These are phyloP conservation scores for Pharnaceum exiguum DNA, from an alignment of 148 eudicot genomes.

Conservation along the genomic window DNA sequence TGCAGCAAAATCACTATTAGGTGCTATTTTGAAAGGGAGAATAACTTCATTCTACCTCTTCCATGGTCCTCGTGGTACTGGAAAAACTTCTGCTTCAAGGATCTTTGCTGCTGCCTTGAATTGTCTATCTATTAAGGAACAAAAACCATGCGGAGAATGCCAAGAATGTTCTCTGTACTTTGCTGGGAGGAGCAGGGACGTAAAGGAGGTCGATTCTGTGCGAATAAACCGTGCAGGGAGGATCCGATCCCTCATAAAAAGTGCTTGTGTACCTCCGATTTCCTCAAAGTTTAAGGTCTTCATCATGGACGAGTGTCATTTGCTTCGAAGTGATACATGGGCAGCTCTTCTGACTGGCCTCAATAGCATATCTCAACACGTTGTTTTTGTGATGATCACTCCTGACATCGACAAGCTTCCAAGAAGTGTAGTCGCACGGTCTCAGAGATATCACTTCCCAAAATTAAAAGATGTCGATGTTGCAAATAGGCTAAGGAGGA, in stretches of 20 bases:
- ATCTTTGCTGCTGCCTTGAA: constrained; percentile 93
- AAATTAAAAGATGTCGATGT: constrained; percentile 69
- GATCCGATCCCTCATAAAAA: constrained; percentile 55
- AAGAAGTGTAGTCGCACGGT: constrained; percentile 49
- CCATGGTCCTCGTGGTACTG: constrained; percentile 92
- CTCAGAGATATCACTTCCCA: constrained; percentile 64
- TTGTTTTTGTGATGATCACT: constrained; percentile 72
- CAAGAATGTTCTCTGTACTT: constrained; percentile 70
- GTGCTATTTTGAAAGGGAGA: constrained; percentile 56
- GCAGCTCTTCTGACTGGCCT: constrained; percentile 49
- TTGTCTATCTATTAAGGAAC: constrained; percentile 54
- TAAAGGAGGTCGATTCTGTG: constrained; percentile 78
- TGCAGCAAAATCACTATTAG: constrained; percentile 63
- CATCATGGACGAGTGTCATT: constrained; percentile 86
- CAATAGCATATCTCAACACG: constrained; percentile 53
- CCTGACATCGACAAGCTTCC: constrained; percentile 85
- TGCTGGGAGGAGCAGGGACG: constrained; percentile 79
- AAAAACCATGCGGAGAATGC: constrained; percentile 79
- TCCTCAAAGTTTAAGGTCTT: constrained; percentile 78
- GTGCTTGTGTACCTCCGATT: constrained; percentile 52
- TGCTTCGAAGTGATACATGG: constrained; percentile 73
- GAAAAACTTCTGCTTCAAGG: constrained; percentile 83
- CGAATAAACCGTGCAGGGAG: constrained; percentile 56
- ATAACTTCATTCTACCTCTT: constrained; percentile 70
- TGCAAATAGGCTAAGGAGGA: constrained; percentile 41